Percentiles rank a stretch among this genome's conserved stretches.
These are phyloP conservation scores for Saccharum spontaneum DNA, from an alignment of 176 grass and related monocot species.

Conservation along the genomic window DNA sequence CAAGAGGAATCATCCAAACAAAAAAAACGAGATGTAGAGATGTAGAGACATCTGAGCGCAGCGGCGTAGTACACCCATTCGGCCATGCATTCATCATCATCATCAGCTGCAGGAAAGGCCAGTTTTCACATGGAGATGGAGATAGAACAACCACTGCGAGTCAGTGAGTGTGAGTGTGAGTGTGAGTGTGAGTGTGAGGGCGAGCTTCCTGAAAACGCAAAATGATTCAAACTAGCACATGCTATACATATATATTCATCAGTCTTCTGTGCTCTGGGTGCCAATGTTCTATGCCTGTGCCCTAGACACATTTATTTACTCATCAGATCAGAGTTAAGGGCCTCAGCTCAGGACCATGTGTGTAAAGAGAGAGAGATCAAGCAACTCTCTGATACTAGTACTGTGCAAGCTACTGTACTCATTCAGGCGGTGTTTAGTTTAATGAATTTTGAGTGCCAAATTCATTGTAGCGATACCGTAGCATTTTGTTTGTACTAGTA, in stretches of 20 bases:
- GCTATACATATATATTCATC: not conserved
- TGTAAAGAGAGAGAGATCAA: not conserved
- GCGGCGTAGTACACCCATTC: not conserved
- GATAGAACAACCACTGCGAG: too few relatives aligned
- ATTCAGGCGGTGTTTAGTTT: too few relatives aligned
- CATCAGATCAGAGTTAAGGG: not conserved
- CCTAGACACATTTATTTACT: conserved; percentile 22
- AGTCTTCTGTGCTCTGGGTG: not conserved
- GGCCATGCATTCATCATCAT: not conserved
- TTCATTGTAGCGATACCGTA: too few relatives aligned
- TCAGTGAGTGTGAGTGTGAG: not conserved
- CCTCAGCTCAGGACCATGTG: not conserved
- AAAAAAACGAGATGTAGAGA: not conserved
- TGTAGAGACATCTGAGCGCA: not conserved
- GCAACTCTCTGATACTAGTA: too few relatives aligned
- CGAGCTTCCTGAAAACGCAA: not conserved
- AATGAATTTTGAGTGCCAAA: too few relatives aligned
- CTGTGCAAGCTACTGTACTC: not conserved
- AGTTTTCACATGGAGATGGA: conserved; percentile 6
- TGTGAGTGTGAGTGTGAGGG: too few relatives aligned
- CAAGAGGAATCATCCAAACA: conserved; percentile 41
- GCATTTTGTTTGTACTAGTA: too few relatives aligned
- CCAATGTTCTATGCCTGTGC: not conserved
- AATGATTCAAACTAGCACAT: not conserved
- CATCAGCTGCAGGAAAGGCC: conserved; percentile 13